Evolutionary conservation across 2,329 filamentous ascomycete genomes (phyloP), one percentile per base, ranked within the genome.

Genomic region (Sporothrix pallida): DNA sequence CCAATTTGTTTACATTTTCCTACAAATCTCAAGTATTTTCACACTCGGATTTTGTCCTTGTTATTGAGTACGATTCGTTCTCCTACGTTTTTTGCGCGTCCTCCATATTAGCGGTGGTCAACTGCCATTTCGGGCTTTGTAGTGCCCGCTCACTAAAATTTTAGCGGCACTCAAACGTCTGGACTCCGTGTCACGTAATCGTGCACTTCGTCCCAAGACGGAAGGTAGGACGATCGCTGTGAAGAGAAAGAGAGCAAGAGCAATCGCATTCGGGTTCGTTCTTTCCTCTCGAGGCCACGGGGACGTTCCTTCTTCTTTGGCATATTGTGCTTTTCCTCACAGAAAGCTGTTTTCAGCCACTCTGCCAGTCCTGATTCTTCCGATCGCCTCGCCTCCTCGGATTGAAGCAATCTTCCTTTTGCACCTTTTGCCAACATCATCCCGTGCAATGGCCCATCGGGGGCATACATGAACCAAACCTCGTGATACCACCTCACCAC

Each of bases 91-190:
- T 2, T 23, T 31, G 56, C 23, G 23, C 23, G 52, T 23, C 3
- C 23, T 13, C 56, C 20, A 37, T 37, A 37, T 37, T 37, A 7
- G 31, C 7, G 31, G 31, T 37, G 31, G 12, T 10, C 56, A 58
- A 31, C 31, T 63, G 60, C 60, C 60, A 63, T 44, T 44, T 63
- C 3, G 58, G 58, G 60, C 31, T 20, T 44, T 44, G 60, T 63
- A 20, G 17, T 37, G 31, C 60, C 60, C 37, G 60, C 60, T 8
- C 31, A 44, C 60, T 44, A 44, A n/a, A 7, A 20, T 5, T 10
- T 20, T 20, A 54, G 56, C 31, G 10, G 56, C 56, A 10, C 56
- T 23, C 23, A 31, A 58, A 23, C 9, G 23, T 58, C 20, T 26
- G 12, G 23, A 58, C 56, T 26, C 56, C 26, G 15, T 23, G 44